These are phyloP conservation scores for Lachancea mirantina DNA, from an alignment of 805 yeast species.

Conservation along the genomic window DNA sequence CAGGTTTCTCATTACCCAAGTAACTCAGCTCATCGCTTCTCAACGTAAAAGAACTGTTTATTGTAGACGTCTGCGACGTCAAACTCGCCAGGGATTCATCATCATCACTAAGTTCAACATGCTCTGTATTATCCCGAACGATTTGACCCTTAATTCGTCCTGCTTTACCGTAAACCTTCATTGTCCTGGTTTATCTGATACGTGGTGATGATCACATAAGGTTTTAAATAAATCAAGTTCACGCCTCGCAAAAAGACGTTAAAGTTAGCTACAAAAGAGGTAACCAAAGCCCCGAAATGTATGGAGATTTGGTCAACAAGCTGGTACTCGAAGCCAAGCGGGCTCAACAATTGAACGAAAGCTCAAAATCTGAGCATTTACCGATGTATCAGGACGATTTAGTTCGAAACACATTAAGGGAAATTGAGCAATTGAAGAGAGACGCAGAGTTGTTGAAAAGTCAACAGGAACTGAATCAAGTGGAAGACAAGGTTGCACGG, in stretches of 20 bases:
- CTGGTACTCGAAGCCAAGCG: conserved; percentile 82
- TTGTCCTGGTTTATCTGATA: conserved; percentile 1
- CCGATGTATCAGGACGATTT: conserved; percentile 70
- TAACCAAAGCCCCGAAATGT: conserved; percentile 43
- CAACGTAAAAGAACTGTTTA: neutral
- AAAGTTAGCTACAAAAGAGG: neutral
- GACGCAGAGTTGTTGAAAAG: conserved; percentile 45
- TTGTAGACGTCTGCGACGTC: no score
- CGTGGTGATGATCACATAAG: neutral
- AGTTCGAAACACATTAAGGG: conserved; percentile 63
- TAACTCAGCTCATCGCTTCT: conserved; percentile 3
- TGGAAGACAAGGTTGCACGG: conserved; percentile 42
- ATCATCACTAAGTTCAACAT: conserved; percentile 17
- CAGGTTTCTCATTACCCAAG: no score
- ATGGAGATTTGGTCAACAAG: conserved; percentile 81
- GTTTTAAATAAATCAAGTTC: neutral
- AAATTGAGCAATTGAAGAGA: conserved; percentile 54
- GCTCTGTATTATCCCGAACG: conserved; percentile 2
- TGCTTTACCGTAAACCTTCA: conserved; percentile 20
- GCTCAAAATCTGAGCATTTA: conserved; percentile 14
- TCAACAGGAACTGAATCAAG: conserved; percentile 19
- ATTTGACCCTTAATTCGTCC: conserved; percentile 9
- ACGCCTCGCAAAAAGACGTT: neutral
- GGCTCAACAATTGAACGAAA: conserved; percentile 49
- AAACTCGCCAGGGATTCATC: no score